Percentiles rank a stretch among this genome's conserved stretches.
Conservation (phyloP, 2,329 filamentous ascomycete genomes). For the Trichoderma sp. region DNA sequence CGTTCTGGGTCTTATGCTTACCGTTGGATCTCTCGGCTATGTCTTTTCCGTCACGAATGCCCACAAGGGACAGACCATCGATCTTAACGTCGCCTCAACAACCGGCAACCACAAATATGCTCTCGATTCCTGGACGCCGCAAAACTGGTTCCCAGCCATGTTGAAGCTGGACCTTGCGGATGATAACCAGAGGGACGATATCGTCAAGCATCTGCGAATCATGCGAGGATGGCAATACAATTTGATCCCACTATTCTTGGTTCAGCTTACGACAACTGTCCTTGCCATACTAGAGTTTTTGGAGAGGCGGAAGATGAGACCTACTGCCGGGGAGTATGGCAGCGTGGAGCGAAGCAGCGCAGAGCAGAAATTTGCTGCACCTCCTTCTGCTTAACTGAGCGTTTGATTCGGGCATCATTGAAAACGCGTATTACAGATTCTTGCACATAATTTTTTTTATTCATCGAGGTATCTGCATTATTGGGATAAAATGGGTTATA, state of each 20-base stretch:
- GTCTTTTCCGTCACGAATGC: conserved; percentile 30
- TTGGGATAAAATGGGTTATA: neutral
- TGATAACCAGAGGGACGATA: conserved; percentile 21
- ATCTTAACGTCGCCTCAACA: conserved; percentile 18
- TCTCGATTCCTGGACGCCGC: conserved; percentile 28
- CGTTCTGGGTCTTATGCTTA: conserved; percentile 25
- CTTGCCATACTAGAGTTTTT: conserved; percentile 26
- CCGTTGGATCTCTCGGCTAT: conserved; percentile 27
- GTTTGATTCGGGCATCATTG: neutral
- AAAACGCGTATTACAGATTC: neutral
- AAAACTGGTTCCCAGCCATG: conserved; percentile 30
- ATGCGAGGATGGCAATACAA: conserved; percentile 32
- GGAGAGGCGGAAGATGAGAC: conserved; percentile 19
- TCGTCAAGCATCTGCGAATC: conserved; percentile 25
- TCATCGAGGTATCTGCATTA: neutral
- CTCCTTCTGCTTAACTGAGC: neutral
- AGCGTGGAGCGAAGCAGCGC: conserved; percentile 8
- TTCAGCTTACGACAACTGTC: conserved; percentile 27
- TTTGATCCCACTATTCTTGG: conserved; percentile 29
- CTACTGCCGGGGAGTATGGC: neutral
- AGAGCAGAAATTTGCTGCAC: neutral
- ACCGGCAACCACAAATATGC: conserved; percentile 24
- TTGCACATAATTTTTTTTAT: neutral
- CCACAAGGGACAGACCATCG: conserved; percentile 26
- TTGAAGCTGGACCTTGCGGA: conserved; percentile 25